phyloP scores from a whole-genome alignment of 2,329 filamentous ascomycete species.

The Fusarium sp. region DNA sequence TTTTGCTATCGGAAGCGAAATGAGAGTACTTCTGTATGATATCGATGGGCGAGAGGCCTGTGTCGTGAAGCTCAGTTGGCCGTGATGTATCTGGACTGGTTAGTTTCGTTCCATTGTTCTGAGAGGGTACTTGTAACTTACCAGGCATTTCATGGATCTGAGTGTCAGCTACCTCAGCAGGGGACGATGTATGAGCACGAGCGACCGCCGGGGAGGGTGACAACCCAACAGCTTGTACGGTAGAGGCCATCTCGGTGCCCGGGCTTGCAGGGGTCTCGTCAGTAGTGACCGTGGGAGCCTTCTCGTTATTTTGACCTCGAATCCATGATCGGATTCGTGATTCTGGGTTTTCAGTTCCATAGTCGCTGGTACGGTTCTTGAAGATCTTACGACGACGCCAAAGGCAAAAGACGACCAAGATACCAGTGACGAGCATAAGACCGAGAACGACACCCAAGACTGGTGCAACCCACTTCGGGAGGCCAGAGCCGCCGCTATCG shows the following conservation, averaged over 20 bases:
- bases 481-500: conserved; percentile 51
- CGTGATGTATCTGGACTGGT: conserved; percentile 55
- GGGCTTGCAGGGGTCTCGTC: conserved; percentile 55
- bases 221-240: conserved; percentile 23
- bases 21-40: conserved; percentile 52
- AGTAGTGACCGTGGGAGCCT: conserved; percentile 58
- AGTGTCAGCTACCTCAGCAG: conserved; percentile 56
- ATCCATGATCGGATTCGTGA: conserved; percentile 65
- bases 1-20: conserved; percentile 30
- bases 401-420: conserved; percentile 63
- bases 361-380: conserved; percentile 51
- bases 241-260: conserved; percentile 53
- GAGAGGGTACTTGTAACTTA: conserved; percentile 43
- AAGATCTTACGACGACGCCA: conserved; percentile 62
- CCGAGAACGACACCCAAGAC: conserved; percentile 72
- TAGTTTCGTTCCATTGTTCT: background rate
- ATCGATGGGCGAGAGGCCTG: conserved; percentile 53
- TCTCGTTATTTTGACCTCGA: conserved; percentile 56
- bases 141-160: conserved; percentile 61
- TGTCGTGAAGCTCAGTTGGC: conserved; percentile 59
- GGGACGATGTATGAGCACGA: conserved; percentile 20
- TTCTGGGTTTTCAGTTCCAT: conserved; percentile 59
- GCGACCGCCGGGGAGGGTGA: conserved; percentile 28
- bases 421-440: conserved; percentile 64
- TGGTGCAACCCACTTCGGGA: conserved; percentile 69